Evolutionary conservation across 345 rosid species (phyloP).

Genomic region (Cardamine resedifolia): DNA sequence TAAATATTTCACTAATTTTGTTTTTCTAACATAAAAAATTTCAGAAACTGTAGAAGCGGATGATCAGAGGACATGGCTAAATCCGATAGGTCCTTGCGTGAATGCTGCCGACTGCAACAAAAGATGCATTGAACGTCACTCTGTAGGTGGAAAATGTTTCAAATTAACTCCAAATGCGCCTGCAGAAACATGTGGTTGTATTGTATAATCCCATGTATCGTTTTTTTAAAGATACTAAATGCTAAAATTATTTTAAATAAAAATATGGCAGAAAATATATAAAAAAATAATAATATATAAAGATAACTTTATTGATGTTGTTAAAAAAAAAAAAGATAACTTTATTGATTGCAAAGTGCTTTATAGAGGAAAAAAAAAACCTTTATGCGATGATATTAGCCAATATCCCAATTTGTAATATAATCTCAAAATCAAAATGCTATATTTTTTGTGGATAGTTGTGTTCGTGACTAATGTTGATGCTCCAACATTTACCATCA

Average conservation of each 20-base stretch:
- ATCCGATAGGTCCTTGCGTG: background rate
- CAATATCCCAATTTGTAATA: background rate
- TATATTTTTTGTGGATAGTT: slow-evolving; percentile 14
- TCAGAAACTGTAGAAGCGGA: background rate
- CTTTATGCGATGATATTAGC: background rate
- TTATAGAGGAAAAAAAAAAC: background rate
- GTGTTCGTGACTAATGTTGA: slow-evolving; percentile 48
- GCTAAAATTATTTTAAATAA: background rate
- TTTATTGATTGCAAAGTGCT: background rate
- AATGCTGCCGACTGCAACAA: background rate
- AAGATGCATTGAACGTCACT: background rate
- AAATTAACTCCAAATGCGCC: background rate
- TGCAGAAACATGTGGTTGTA: background rate
- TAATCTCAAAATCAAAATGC: background rate
- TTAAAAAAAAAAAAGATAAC: no score
- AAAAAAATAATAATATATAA: background rate
- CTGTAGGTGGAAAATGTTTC: background rate
- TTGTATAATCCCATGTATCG: background rate
- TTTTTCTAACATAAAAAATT: background rate
- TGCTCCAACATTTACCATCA: slow-evolving; percentile 52
- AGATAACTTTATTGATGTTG: background rate
- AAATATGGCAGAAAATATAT: background rate
- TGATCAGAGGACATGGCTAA: background rate
- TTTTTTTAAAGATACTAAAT: background rate
- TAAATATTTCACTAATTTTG: background rate